phyloP scores from a whole-genome alignment of 2,329 filamentous ascomycete species.

The Monosporascus sp. region DNA sequence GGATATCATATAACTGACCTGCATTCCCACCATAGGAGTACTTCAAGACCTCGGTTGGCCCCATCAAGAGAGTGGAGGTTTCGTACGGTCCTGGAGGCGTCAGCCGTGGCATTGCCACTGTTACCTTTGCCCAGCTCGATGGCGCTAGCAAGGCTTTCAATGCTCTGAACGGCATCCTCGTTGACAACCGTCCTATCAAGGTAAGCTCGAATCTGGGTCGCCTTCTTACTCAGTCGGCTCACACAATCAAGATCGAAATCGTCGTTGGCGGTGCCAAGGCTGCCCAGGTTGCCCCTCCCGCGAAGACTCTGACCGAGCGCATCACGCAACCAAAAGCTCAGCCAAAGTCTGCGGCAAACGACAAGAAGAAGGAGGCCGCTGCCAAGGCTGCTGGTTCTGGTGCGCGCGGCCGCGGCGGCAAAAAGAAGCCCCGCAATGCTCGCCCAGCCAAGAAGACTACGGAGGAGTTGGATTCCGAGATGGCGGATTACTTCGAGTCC shows the following conservation, averaged over 20 bases:
- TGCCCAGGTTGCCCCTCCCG: slow-evolving; percentile 59
- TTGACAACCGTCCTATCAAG: slow-evolving; percentile 89
- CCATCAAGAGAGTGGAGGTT: slow-evolving; percentile 85
- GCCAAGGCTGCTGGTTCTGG: slow-evolving; percentile 38
- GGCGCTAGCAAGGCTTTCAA: slow-evolving; percentile 80
- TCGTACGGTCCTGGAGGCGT: slow-evolving; percentile 89
- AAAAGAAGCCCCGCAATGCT: slow-evolving; percentile 51
- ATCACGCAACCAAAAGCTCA: slow-evolving; percentile 69
- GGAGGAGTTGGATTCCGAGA: slow-evolving; percentile 94
- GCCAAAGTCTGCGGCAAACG: slow-evolving; percentile 73
- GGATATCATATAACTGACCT: slow-evolving; percentile 60
- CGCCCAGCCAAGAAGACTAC: slow-evolving; percentile 80
- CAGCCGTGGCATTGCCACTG: slow-evolving; percentile 87
- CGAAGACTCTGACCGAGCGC: slow-evolving; percentile 75
- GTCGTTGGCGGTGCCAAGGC: slow-evolving; percentile 73
- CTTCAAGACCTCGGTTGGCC: slow-evolving; percentile 80
- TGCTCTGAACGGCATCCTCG: slow-evolving; percentile 80
- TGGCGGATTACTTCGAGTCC: slow-evolving; percentile 85
- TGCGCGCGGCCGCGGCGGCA: slow-evolving; percentile 43
- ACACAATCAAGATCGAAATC: slow-evolving; percentile 69
- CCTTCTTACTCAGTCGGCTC: slow-evolving; percentile 9
- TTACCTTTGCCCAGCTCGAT: slow-evolving; percentile 76
- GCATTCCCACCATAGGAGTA: slow-evolving; percentile 78
- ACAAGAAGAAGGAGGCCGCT: slow-evolving; percentile 57
- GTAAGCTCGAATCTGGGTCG: slow-evolving; percentile 42